Base-by-base conservation (phyloP, 2,329 filamentous ascomycete species). In the Fusarium virguliforme region DNA sequence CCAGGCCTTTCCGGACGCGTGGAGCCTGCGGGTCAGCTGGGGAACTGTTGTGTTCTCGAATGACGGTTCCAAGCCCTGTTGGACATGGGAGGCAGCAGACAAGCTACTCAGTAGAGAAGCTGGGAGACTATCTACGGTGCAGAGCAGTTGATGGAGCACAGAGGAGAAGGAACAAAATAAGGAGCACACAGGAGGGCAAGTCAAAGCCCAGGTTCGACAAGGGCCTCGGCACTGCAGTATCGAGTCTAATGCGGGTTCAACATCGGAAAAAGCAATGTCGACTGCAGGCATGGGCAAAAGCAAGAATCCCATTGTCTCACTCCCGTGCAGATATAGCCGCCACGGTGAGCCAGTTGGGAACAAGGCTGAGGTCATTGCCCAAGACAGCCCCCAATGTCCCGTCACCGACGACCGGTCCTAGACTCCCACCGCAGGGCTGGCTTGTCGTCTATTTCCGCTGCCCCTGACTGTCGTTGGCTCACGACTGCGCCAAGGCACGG, bases 301-400 rank as follows among this genome's bases (percentile, higher is more conserved):
- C 48, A 61, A 55, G 32, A 46, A 51, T 53, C 35, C 48, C 48
- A 55, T 54, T 54, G 59, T 54, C 48, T 54, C 43, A 41, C 26
- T n/a, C 35, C 8, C 24, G 7, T 57, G 57, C 46, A 60, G 32
- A 30, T 28, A 41, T 28, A 41, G 58, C 46, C 46, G 46, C 46
- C 28, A 34, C 18, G 35, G 18, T 26, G 18, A 60, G 22, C 46
- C 58, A 53, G 30, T 60, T 53, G 46, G 28, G 41, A 40, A 9
- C 24, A 40, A 34, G 56, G 18, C 22, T 28, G 15, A 13, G 6
- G 28, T 8, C 34, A 24, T 34, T 40, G 7, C 41, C 53, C 41
- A 48, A 59, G 28, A 35, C 28, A 26, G 10, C 35, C 24, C 57
- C 26, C 18, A 54, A 54, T 38, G 53, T 54, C 48, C 28, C 46